Base-by-base conservation (phyloP, 129 eudicot genomes). In the Gnaphalium uliginosum region DNA sequence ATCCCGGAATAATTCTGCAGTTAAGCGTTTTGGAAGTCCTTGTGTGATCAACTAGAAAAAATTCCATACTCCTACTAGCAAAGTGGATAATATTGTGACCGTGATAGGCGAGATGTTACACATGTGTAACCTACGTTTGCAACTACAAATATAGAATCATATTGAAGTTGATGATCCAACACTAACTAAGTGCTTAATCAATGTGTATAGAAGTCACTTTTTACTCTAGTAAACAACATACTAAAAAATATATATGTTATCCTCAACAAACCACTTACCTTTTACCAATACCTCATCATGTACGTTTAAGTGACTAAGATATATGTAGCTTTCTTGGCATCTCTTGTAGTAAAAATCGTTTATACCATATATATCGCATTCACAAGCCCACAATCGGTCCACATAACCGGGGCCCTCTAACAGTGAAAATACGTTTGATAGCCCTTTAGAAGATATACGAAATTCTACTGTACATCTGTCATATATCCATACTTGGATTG, bases 401-500 rank as follows among this genome's bases (percentile, higher is more conserved):
- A 46, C 53, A 46, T 4, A 46, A 46, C n/a, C 53, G 53, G 30
- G 1, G 7, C 24, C 51, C 23, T 27, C 54, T 65, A 32, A n/a
- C 41, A 37, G 26, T 17, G 1, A 53, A 43, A 53, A 22, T 0
- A 33, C 15, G 9, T 33, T 65, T 76, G 48, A 32, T 24, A 50
- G 51, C 14, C 58, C 13, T 13, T 22, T 13, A 57, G 50, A 53
- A 5, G 41, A 54, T 51, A 76, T 51, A 21, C 15, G 50, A 60
- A 58, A 78, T 69, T 22, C 50, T 30, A 6, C 43, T 53, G 35
- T 35, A 54, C 58, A 78, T 69, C 54, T 78, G 82, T 71, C 65
- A 50, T 71, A 71, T 50, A 78, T 71, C 82, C 67, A 25, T 2
- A 14, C 53, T 46, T 46, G 53, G 18, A 46, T 30, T 78, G 82